phyloP scores from a whole-genome alignment of 2,329 filamentous ascomycete species.

The Neurospora crassa region DNA sequence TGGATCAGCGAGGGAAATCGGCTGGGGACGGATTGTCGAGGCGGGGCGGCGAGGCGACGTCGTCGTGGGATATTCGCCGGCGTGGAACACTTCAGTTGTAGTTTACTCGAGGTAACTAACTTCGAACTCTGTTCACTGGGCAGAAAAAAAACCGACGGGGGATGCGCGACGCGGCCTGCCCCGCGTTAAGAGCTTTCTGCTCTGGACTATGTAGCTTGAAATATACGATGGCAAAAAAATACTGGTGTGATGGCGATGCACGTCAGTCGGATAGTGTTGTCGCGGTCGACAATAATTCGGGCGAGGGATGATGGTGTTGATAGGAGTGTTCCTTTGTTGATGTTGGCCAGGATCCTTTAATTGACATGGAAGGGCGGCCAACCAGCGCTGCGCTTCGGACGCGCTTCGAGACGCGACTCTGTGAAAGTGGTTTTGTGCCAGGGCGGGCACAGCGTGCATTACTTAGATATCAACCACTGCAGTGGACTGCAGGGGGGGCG shows the following conservation, averaged over 20 bases:
- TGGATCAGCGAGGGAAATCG: constrained; percentile 19
- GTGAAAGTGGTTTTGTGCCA: neutral
- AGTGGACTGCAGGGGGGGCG: neutral
- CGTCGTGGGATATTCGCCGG: neutral
- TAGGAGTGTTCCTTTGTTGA: neutral
- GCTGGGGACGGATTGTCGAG: neutral
- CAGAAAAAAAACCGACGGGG: neutral
- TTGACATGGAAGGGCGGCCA: neutral
- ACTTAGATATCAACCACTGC: neutral
- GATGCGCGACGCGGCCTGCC: neutral
- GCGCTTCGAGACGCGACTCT: neutral
- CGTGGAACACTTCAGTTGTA: neutral
- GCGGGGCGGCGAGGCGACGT: neutral
- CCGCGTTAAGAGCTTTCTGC: neutral
- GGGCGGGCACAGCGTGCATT: neutral
- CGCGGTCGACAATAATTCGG: neutral
- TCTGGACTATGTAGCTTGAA: neutral
- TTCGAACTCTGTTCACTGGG: neutral
- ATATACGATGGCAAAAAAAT: neutral
- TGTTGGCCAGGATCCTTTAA: neutral
- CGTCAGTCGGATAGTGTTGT: neutral
- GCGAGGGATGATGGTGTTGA: neutral
- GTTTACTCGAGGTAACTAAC: neutral
- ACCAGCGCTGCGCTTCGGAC: neutral
- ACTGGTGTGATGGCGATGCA: neutral